Evolutionary conservation across 371 early-diverging fungal species (phyloP), one percentile per base, ranked within the genome.

Genomic region (Actinomortierella ambigua): DNA sequence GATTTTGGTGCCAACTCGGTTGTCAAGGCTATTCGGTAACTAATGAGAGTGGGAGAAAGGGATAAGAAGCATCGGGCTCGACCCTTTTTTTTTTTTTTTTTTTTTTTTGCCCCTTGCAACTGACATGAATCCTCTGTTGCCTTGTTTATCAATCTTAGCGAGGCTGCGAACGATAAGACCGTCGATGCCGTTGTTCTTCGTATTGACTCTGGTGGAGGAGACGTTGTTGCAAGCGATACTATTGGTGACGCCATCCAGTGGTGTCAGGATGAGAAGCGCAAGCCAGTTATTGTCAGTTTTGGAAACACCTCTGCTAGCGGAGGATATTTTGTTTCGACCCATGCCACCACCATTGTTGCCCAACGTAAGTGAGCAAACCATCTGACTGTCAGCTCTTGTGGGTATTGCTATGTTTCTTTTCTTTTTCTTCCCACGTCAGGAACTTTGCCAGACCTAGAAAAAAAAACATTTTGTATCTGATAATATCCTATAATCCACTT

Each of bases 161-260:
- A 85, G 9, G 85, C 86, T 0, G 87, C 82, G 2, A 57, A 68
- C 24, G 83, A 86, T 46, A 57, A 69, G 13, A 40, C 65, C 1
- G 80, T 86, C 23, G 79, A 78, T 8, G 82, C 81, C 0, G 70
- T 88, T 24, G 85, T 88, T 2, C 44, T 88, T 44, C 79, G 88
- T 48, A 80, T 87, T 20, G 82, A 88, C 61, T 80, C 83, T 50
- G 82, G 82, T 34, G 86, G 88, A 17, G 86, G 87, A 42, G 88
- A 85, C 50, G 80, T 77, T 3, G 71, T 83, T 27, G 84, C 85
- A 1, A 78, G 82, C 51, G 86, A 87, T 26, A 83, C 83, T 1
- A 83, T 87, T 42, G 80, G 80, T 53, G 84, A 82, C 26, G 80
- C 85, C 0, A 76, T 85, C 13, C 66, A 79, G 24, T 62, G 75